Base-by-base conservation (phyloP, 208 protist genomes). In the Trypanosomatidae sp. region DNA sequence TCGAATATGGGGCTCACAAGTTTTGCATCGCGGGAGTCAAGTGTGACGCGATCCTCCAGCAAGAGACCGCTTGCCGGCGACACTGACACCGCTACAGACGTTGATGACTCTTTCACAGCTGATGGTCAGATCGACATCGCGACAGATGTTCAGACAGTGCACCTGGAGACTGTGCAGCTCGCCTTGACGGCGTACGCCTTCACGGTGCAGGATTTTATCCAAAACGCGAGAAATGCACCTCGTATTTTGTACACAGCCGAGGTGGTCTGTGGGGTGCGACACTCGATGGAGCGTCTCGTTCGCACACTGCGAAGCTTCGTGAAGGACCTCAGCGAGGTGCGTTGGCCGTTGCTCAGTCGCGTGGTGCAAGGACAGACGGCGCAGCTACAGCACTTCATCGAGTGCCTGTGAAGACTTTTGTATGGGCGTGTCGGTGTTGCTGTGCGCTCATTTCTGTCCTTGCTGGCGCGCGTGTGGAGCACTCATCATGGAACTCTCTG, bases 111-210 rank as follows among this genome's bases (percentile, higher is more conserved):
- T 30, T 70, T 59, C 71, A 79, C 79, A 2, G 46, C 62, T 0
- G 75, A 73, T 28, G 85, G 69, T 43, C 43, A 43, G 9, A 33
- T 55, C 7, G 73, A 76, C 17, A 69, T 69, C 12, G 47, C 66
- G 13, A 44, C 59, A 19, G 79, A 80, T 12, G 36, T 80, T 64
- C 80, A 85, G 36, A 41, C 74, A 36, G 58, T 86, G 30, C 87
- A 92, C 64, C 50, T 91, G 10, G 86, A 91, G 13, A 87, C 73
- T 50, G 80, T 87, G 44, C 87, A 94, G 66, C 76, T 94, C 9
- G 81, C 90, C 17, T 77, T 90, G 43, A 74, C 28, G 13, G 86
- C 91, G 30, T 92, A 92, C 79, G 69, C 71, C 7, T 41, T 81
- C 12, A 80, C 73, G 1, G 76, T 83, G 58, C 66, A 86, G 28